Percentiles rank a stretch among this genome's conserved stretches.
These are phyloP conservation scores for Porcisia deanei DNA, from an alignment of 208 protist genomes.

Conservation along the genomic window DNA sequence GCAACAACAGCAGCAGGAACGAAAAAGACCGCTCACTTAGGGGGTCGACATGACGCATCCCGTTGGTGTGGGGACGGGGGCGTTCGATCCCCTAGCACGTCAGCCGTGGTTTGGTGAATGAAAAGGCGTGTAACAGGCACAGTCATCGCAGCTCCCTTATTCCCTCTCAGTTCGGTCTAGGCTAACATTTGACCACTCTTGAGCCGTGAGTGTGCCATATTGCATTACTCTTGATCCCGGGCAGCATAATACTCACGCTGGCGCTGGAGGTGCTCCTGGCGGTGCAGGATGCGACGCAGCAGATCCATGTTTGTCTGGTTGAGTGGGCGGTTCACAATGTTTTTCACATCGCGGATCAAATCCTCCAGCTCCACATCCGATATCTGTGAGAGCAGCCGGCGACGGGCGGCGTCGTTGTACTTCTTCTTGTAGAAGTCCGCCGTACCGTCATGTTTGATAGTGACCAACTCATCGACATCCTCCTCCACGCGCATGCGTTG, in stretches of 20 bases:
- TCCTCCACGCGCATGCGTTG: constrained; percentile 57
- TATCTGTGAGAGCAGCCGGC: constrained; percentile 31
- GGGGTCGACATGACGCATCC: not conserved
- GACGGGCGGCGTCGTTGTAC: constrained; percentile 34
- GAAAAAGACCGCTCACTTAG: not conserved
- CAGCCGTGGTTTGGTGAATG: not conserved
- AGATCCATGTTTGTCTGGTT: constrained; percentile 82
- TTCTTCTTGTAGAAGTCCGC: constrained; percentile 52
- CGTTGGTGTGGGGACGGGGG: not conserved
- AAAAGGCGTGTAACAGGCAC: not conserved
- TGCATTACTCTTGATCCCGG: constrained; percentile 9
- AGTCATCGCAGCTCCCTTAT: not conserved
- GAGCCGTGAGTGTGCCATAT: not conserved
- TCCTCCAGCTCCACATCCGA: constrained; percentile 61
- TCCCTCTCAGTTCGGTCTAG: not conserved
- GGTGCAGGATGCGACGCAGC: constrained; percentile 51
- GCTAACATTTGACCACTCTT: not conserved
- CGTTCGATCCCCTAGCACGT: not conserved
- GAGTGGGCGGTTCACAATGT: constrained; percentile 60
- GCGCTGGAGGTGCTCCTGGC: constrained; percentile 56
- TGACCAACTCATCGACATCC: constrained; percentile 59
- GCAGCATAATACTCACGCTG: constrained; percentile 41
- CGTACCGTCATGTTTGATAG: constrained; percentile 50
- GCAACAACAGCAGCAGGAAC: not conserved
- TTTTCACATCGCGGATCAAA: constrained; percentile 59